Percentiles rank a stretch among this genome's conserved stretches.
These are phyloP conservation scores for Paraconiothyrium brasiliense DNA, from an alignment of 2,329 filamentous ascomycete species.

Conservation along the genomic window DNA sequence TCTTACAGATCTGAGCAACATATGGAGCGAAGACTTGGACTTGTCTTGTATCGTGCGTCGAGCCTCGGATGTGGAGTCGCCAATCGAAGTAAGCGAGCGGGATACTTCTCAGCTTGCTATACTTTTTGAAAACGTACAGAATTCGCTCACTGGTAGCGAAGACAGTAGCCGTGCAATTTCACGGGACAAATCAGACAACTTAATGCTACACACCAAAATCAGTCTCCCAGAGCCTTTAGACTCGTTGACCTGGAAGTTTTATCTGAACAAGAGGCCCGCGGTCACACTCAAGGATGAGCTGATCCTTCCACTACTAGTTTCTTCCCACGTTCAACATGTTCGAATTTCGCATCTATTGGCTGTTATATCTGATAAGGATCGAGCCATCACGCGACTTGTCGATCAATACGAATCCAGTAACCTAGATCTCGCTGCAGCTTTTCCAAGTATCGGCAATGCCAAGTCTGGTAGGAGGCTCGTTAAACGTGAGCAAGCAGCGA, in stretches of 20 bases:
- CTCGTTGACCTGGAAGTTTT: slow-evolving; percentile 72
- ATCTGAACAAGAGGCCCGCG: slow-evolving; percentile 57
- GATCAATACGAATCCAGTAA: slow-evolving; percentile 67
- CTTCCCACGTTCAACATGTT: slow-evolving; percentile 57
- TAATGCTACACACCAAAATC: slow-evolving; percentile 66
- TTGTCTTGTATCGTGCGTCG: slow-evolving; percentile 70
- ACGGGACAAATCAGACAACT: slow-evolving; percentile 41
- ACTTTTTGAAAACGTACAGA: slow-evolving; percentile 70
- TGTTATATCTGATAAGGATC: slow-evolving; percentile 66
- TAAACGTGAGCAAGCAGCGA: slow-evolving; percentile 62
- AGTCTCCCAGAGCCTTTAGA: slow-evolving; percentile 70
- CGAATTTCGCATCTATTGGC: slow-evolving; percentile 61
- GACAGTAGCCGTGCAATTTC: slow-evolving; percentile 49
- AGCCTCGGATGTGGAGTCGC: slow-evolving; percentile 70
- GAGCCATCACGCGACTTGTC: slow-evolving; percentile 65
- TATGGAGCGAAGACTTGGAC: slow-evolving; percentile 76
- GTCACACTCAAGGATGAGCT: slow-evolving; percentile 59
- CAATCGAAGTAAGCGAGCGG: slow-evolving; percentile 76
- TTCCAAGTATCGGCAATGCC: slow-evolving; percentile 62
- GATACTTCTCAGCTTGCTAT: slow-evolving; percentile 71
- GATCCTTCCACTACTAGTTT: slow-evolving; percentile 62
- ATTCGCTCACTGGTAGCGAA: slow-evolving; percentile 55
- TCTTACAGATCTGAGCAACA: slow-evolving; percentile 75
- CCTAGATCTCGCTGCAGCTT: slow-evolving; percentile 65
- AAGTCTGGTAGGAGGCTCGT: slow-evolving; percentile 56